A percentile compares a stretch with the other conserved stretches of the same genome.
These are phyloP conservation scores for Apiotrichum mycotoxinovorans DNA, from an alignment of 1,284 basidiomycete species.

Conservation along the genomic window DNA sequence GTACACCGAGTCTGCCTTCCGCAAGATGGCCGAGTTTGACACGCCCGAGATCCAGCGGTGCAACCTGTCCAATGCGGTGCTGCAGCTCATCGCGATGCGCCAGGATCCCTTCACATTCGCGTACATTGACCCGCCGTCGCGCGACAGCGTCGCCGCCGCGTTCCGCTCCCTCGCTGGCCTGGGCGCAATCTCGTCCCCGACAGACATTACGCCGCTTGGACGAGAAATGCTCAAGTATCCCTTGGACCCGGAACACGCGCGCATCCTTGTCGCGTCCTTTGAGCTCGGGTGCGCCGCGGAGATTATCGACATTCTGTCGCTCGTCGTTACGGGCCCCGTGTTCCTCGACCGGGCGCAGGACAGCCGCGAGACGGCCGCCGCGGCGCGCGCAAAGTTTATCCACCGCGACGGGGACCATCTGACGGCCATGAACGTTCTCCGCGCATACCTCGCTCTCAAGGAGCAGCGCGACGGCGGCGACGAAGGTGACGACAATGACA, in stretches of 20 bases:
- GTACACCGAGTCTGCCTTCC: conserved; percentile 76
- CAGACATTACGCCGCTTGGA: conserved; percentile 65
- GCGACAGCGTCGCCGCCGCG: conserved; percentile 63
- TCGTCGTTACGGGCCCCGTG: conserved; percentile 66
- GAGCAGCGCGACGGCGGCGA: conserved; percentile 51
- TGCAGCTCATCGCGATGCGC: conserved; percentile 78
- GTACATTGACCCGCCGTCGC: conserved; percentile 78
- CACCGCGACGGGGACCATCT: conserved; percentile 86
- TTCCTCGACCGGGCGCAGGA: conserved; percentile 59
- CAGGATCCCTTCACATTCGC: conserved; percentile 73
- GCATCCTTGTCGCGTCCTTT: conserved; percentile 69
- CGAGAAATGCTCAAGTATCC: conserved; percentile 77
- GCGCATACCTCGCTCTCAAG: conserved; percentile 61
- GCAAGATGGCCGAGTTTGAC: conserved; percentile 61
- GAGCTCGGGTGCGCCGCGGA: conserved; percentile 66
- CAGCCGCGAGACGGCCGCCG: conserved; percentile 65
- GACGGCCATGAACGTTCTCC: conserved; percentile 77
- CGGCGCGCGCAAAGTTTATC: conserved; percentile 70
- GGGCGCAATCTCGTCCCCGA: conserved; percentile 65
- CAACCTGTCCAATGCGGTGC: conserved; percentile 72
- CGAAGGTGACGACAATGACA: conserved; percentile 3
- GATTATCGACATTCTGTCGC: conserved; percentile 66
- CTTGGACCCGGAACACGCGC: conserved; percentile 74
- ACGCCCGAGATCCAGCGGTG: conserved; percentile 85
- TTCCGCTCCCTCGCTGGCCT: conserved; percentile 71